A percentile compares a stretch with the other conserved stretches of the same genome.
phyloP scores from a whole-genome alignment of 2,329 filamentous ascomycete species.

The Aspergillus pseudotamarii region DNA sequence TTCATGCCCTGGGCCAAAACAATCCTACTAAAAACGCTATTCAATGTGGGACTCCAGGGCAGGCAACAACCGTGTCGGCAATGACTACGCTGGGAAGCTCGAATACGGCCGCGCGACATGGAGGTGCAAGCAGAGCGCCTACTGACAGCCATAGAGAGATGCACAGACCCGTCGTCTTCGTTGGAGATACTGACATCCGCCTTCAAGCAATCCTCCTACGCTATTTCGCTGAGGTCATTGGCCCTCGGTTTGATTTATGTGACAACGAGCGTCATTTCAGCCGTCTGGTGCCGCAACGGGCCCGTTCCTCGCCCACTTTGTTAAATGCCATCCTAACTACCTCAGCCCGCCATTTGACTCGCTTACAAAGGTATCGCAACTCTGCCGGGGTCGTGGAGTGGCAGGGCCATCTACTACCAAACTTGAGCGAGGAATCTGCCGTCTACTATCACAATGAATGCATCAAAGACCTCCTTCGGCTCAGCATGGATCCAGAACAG shows the following conservation, averaged over 20 bases:
- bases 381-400: slow-evolving; percentile 22
- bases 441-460: slow-evolving; percentile 47
- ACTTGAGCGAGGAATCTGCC: slow-evolving; percentile 39
- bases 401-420: slow-evolving; percentile 29
- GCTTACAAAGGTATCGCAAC: slow-evolving; percentile 29
- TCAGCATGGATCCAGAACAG: slow-evolving; percentile 40
- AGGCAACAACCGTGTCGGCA: neutral
- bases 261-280: slow-evolving; percentile 47
- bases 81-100: neutral
- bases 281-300: slow-evolving; percentile 45
- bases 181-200: neutral
- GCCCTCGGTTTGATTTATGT: slow-evolving; percentile 43
- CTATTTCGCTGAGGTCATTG: slow-evolving; percentile 10
- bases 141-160: too few relatives aligned
- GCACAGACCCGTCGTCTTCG: neutral
- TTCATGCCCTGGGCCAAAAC: neutral
- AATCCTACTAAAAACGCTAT: too few relatives aligned
- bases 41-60: neutral
- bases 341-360: slow-evolving; percentile 42
- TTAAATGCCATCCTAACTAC: slow-evolving; percentile 43
- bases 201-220: slow-evolving; percentile 12
- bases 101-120: neutral
- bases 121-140: neutral
- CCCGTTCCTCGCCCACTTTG: slow-evolving; percentile 44
- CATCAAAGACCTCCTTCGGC: slow-evolving; percentile 43